Evolutionary conservation across 225 moss, liverwort and hornwort species (phyloP).

Genomic region (Antitrichia curtipendula): DNA sequence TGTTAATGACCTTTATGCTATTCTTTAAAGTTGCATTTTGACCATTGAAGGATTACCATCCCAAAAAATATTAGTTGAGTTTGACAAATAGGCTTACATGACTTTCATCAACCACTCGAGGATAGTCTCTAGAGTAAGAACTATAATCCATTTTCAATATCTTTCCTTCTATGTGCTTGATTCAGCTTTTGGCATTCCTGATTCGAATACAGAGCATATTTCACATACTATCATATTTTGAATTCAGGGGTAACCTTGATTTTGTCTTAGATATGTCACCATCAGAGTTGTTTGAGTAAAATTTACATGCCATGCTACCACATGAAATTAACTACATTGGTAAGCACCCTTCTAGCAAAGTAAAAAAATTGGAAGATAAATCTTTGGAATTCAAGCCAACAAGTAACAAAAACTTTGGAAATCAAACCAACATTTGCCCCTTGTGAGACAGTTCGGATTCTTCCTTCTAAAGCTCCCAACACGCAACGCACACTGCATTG

Average conservation of each 20-base stretch:
- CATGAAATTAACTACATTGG: not conserved
- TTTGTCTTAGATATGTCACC: fast-evolving
- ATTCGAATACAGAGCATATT: too few species aligned
- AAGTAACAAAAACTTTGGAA: not conserved
- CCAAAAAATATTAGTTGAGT: too few species aligned
- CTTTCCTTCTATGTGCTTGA: too few species aligned
- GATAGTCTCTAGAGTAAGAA: too few species aligned
- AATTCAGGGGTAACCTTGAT: not conserved
- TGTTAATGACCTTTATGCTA: too few species aligned
- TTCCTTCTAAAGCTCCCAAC: not conserved
- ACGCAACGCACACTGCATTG: not conserved
- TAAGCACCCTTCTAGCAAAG: not conserved
- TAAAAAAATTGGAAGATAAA: not conserved
- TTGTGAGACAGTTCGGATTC: not conserved
- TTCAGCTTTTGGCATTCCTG: too few species aligned
- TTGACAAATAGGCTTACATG: too few species aligned
- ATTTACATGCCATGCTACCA: too few species aligned
- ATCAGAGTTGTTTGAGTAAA: not conserved
- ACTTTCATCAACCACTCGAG: too few species aligned
- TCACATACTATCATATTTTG: not conserved
- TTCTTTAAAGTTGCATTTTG: too few species aligned
- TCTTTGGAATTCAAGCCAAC: not conserved
- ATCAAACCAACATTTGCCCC: not conserved
- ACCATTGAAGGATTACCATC: too few species aligned
- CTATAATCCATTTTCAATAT: too few species aligned